Conservation (phyloP, 805 yeast species). For the Yarrowia hollandica region DNA sequence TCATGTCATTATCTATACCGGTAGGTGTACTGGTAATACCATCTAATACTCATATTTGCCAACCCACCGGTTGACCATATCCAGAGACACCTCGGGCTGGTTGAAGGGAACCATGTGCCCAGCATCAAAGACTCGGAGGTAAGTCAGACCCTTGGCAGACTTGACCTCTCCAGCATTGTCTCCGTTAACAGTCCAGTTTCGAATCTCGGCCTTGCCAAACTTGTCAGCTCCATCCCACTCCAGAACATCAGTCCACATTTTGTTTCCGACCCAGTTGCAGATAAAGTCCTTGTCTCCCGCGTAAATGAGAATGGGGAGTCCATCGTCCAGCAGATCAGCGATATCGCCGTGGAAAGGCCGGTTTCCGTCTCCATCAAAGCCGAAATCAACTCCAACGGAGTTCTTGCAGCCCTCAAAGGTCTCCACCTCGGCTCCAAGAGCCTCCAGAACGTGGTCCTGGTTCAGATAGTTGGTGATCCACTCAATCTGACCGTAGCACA, state of each 20-base stretch:
- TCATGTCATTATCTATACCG: too few relatives aligned
- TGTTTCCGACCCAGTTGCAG: slow-evolving; percentile 95
- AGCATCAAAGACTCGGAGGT: slow-evolving; percentile 80
- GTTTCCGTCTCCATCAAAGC: slow-evolving; percentile 89
- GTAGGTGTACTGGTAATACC: too few relatives aligned
- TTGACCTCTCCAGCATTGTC: slow-evolving; percentile 73
- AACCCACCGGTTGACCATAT: slow-evolving; percentile 85
- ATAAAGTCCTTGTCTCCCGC: slow-evolving; percentile 97
- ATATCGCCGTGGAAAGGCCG: slow-evolving; percentile 79
- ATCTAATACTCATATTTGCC: background rate
- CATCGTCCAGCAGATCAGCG: slow-evolving; percentile 65
- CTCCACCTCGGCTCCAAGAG: slow-evolving; percentile 85
- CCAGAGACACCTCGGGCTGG: slow-evolving; percentile 75
- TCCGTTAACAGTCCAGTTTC: slow-evolving; percentile 42
- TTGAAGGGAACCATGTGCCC: slow-evolving; percentile 97
- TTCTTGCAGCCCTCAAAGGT: slow-evolving; percentile 48
- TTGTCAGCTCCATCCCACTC: slow-evolving; percentile 63
- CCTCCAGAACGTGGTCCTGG: slow-evolving; percentile 65
- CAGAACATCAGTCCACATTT: slow-evolving; percentile 76
- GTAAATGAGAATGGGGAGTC: slow-evolving; percentile 79
- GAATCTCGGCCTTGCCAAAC: slow-evolving; percentile 47
- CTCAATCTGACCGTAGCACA: slow-evolving; percentile 74
- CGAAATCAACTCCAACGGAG: slow-evolving; percentile 75
- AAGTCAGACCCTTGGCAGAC: slow-evolving; percentile 70
- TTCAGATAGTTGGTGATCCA: slow-evolving; percentile 77